Percentiles rank a stretch among this genome's conserved stretches.
Conservation (phyloP, 176 grass and related monocot species). For the Saccharum spontaneum region DNA sequence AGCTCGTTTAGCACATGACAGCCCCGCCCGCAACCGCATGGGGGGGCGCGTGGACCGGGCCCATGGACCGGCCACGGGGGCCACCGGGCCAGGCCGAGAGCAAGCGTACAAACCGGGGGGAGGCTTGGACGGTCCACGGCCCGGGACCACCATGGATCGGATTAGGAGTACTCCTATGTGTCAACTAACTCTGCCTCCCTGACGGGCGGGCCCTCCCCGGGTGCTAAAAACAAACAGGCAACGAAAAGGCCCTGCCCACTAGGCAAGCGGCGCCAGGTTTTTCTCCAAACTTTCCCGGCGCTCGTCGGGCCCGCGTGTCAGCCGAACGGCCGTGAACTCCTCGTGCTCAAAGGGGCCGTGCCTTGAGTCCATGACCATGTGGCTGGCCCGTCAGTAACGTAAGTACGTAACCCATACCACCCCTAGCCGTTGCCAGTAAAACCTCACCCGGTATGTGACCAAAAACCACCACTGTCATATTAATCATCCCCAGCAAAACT, state of each 20-base stretch:
- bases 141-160: slow-evolving; percentile 24
- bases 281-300: slow-evolving; percentile 28
- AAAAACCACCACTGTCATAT: neutral
- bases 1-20: neutral
- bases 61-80: slow-evolving; percentile 15
- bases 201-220: neutral
- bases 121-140: slow-evolving; percentile 19
- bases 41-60: slow-evolving; percentile 9
- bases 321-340: neutral
- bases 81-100: neutral
- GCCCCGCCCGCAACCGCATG: neutral
- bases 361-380: neutral
- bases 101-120: slow-evolving; percentile 7
- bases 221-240: slow-evolving; percentile 13
- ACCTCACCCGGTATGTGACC: slow-evolving; percentile 24
- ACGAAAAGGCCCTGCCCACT: slow-evolving; percentile 33
- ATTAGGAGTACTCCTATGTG: neutral
- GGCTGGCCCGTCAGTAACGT: neutral
- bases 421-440: slow-evolving; percentile 20
- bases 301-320: slow-evolving; percentile 14
- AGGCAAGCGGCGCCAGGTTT: slow-evolving; percentile 17
- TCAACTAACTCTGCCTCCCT: slow-evolving; percentile 15
- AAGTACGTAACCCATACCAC: neutral
- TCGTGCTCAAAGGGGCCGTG: neutral
- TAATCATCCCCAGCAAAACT: neutral